A percentile compares a stretch with the other conserved stretches of the same genome.
These are phyloP conservation scores for Monosporascus cannonballus DNA, from an alignment of 2,329 filamentous ascomycete species.

Conservation along the genomic window DNA sequence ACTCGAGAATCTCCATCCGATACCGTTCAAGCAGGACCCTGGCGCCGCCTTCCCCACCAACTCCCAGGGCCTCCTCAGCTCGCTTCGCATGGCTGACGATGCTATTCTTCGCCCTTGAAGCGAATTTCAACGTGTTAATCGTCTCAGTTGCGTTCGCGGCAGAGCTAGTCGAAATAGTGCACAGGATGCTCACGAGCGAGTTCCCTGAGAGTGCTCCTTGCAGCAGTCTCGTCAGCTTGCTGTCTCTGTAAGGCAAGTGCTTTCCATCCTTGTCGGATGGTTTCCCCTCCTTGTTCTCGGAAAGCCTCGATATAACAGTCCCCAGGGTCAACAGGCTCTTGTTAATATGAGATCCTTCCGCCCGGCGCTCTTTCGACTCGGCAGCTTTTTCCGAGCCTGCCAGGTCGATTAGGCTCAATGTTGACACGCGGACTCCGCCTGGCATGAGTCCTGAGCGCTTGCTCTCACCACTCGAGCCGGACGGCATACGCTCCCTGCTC, in stretches of 20 bases:
- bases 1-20: constrained; percentile 81
- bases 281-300: constrained; percentile 72
- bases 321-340: constrained; percentile 93
- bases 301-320: constrained; percentile 90
- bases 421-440: constrained; percentile 91
- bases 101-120: constrained; percentile 92
- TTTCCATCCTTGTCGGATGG: constrained; percentile 75
- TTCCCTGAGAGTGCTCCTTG: constrained; percentile 90
- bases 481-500: constrained; percentile 77
- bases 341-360: constrained; percentile 97
- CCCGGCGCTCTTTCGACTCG: constrained; percentile 87
- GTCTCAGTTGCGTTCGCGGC: constrained; percentile 74
- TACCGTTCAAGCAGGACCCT: constrained; percentile 88
- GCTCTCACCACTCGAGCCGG: constrained; percentile 43
- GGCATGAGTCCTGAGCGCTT: constrained; percentile 68
- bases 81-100: constrained; percentile 96
- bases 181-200: constrained; percentile 93
- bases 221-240: constrained; percentile 87
- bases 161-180: constrained; percentile 82
- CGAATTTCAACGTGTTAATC: constrained; percentile 93
- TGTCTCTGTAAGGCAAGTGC: constrained; percentile 93
- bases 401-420: constrained; percentile 89
- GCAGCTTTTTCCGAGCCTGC: constrained; percentile 95
- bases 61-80: constrained; percentile 80
- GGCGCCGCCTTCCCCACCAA: constrained; percentile 77